Base-by-base conservation (phyloP, 345 rosid species). In the Zanthoxylum bungeanum region DNA sequence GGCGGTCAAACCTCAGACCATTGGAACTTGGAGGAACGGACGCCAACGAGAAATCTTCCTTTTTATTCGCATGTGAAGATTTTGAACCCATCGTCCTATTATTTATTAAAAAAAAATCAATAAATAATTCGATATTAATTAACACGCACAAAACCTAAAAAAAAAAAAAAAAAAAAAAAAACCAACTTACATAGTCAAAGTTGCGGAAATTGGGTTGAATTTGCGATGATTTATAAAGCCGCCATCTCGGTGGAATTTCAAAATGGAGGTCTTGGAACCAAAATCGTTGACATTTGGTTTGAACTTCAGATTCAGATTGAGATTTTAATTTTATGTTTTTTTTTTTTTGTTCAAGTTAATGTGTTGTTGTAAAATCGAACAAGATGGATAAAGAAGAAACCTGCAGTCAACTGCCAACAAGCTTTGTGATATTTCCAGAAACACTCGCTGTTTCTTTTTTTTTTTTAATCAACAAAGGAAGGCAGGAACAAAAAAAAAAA, bases 131-230 rank as follows among this genome's bases (percentile, higher is more conserved):
- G n/a, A n/a, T n/a, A n/a, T n/a, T n/a, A n/a, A n/a, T n/a, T 40
- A 46, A 34, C 52, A 6, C 9, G 33, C 24, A 31, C 65, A 64
- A 28, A 66, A 52, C 60, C 49, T 22, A 51, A 52, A 12, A 14
- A 2, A 0, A 1, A 40, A 12, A 7, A 10, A 11, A 25, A 63
- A 79, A 82, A n/a, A n/a, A n/a, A n/a, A n/a, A n/a, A n/a, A n/a
- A n/a, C n/a, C n/a, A n/a, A n/a, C n/a, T 80, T 59, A 87, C 93
- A 81, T 79, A 37, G 80, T 73, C 81, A 88, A 82, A 9, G 80
- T 82, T 14, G 82, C 63, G 2, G 76, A 25, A 5, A 68, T 27
- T 67, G 82, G 79, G 31, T 31, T 82, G 70, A 79, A 73, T 66
- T 80, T 77, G 36, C 30, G 86, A 64, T 68, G 81, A 55, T 28